Conservation (phyloP, 2,329 filamentous ascomycete species). For the Dichotomopilus funicola region DNA sequence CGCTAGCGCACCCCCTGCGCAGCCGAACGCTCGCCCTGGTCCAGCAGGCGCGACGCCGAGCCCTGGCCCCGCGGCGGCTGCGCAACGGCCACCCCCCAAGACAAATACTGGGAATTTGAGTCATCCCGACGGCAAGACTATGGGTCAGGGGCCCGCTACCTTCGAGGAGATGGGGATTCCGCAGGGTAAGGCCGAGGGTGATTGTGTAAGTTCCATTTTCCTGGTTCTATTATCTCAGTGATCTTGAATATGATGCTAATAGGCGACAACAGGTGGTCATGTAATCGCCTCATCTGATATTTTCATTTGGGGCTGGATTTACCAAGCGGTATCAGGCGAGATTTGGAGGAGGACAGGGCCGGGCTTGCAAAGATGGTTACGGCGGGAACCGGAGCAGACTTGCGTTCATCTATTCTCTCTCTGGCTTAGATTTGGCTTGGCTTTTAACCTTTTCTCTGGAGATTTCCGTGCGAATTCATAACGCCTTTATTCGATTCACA, state of each 20-base stretch:
- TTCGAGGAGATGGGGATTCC: slow-evolving; percentile 99
- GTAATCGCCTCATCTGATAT: no score
- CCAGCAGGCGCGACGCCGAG: slow-evolving; percentile 6
- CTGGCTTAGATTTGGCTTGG: no score
- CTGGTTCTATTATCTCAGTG: neutral
- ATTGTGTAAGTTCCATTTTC: slow-evolving; percentile 64
- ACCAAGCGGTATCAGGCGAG: no score
- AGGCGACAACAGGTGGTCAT: no score
- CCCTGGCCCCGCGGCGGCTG: neutral
- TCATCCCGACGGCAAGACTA: slow-evolving; percentile 32
- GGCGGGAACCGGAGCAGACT: no score
- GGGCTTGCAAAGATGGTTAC: no score
- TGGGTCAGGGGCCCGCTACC: slow-evolving; percentile 78
- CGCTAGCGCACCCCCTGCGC: slow-evolving; percentile 14
- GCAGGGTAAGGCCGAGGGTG: slow-evolving; percentile 70
- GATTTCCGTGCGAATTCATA: no score
- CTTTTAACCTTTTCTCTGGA: no score
- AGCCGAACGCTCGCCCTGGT: slow-evolving; percentile 1
- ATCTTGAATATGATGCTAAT: neutral
- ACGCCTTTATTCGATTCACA: no score
- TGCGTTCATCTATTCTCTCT: no score
- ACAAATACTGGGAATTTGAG: slow-evolving; percentile 22
- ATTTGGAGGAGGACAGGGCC: no score
- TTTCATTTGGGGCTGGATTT: no score
- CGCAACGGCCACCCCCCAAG: neutral